Percentiles rank a stretch among this genome's conserved stretches.
Conservation (phyloP, 371 early-diverging fungal species). For the Synchytrium microbalum region DNA sequence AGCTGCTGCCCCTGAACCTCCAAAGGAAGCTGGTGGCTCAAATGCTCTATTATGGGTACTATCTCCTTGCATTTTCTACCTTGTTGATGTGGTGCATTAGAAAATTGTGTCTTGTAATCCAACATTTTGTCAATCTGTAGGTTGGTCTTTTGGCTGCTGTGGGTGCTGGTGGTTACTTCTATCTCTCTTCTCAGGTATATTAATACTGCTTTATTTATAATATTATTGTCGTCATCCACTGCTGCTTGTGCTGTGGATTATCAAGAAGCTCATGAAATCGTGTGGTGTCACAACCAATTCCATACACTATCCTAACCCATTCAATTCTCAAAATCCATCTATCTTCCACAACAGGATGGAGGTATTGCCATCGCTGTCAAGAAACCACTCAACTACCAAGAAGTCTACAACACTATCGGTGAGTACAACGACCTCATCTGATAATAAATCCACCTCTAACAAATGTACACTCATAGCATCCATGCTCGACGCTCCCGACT, state of each 20-base stretch:
- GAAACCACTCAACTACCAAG: constrained; percentile 27
- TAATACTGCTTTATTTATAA: no score
- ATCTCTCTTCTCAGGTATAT: background rate
- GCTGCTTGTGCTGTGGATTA: constrained; percentile 13
- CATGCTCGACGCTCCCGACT: constrained; percentile 21
- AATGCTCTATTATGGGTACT: no score
- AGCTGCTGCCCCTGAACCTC: background rate
- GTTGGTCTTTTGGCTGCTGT: background rate
- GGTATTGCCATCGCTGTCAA: constrained; percentile 6
- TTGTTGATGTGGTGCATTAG: no score
- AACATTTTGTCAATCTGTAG: no score
- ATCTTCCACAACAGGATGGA: background rate
- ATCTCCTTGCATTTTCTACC: no score
- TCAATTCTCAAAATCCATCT: background rate
- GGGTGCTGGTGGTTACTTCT: constrained; percentile 9
- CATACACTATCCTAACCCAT: background rate
- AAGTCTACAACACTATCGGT: constrained; percentile 12
- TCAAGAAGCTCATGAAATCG: constrained; percentile 13
- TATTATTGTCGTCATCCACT: constrained; percentile 6
- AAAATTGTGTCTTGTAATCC: no score
- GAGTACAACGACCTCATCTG: background rate
- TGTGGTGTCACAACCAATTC: background rate
- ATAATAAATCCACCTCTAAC: constrained; percentile 10
- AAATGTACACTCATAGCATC: constrained; percentile 37
- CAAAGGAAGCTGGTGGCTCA: background rate